phyloP scores from a whole-genome alignment of 2,329 filamentous ascomycete species.

The Cladosporium sp. region DNA sequence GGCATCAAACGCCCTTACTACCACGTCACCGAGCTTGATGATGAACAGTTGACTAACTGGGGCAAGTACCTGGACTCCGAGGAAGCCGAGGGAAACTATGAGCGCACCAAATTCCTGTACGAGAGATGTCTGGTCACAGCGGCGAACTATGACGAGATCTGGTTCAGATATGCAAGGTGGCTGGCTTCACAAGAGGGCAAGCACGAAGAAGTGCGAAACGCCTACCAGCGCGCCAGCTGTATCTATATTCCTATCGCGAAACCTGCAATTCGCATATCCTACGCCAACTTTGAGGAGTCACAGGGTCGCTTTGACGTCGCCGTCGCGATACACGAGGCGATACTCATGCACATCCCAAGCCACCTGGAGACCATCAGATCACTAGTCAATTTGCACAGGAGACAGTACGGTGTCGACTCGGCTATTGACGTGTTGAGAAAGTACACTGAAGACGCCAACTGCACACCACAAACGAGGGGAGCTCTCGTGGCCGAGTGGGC shows the following conservation, averaged over 20 bases:
- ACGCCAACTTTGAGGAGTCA: slow-evolving; percentile 92
- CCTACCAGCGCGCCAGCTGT: slow-evolving; percentile 81
- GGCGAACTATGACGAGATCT: slow-evolving; percentile 95
- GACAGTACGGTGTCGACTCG: slow-evolving; percentile 76
- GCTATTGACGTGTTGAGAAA: slow-evolving; percentile 79
- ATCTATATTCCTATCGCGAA: slow-evolving; percentile 83
- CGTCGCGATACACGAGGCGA: slow-evolving; percentile 76
- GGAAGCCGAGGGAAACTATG: slow-evolving; percentile 74
- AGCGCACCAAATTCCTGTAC: slow-evolving; percentile 76
- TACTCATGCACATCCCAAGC: slow-evolving; percentile 71
- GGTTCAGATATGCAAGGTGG: slow-evolving; percentile 95
- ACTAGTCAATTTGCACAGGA: slow-evolving; percentile 78
- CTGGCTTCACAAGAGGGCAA: slow-evolving; percentile 77
- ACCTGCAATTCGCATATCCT: slow-evolving; percentile 80
- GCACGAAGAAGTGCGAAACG: slow-evolving; percentile 84
- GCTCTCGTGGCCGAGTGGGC: slow-evolving; percentile 88
- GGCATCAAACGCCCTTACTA: slow-evolving; percentile 96
- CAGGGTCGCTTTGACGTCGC: slow-evolving; percentile 71
- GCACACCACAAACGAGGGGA: slow-evolving; percentile 77
- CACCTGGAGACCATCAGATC: slow-evolving; percentile 85
- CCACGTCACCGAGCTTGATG: slow-evolving; percentile 88
- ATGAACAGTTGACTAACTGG: slow-evolving; percentile 83
- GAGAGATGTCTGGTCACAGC: slow-evolving; percentile 90
- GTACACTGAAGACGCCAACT: slow-evolving; percentile 69
- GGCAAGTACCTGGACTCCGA: slow-evolving; percentile 95